Evolutionary conservation across 1,139 yeast genomes (phyloP).

Genomic region (Ogataea hybrid): DNA sequence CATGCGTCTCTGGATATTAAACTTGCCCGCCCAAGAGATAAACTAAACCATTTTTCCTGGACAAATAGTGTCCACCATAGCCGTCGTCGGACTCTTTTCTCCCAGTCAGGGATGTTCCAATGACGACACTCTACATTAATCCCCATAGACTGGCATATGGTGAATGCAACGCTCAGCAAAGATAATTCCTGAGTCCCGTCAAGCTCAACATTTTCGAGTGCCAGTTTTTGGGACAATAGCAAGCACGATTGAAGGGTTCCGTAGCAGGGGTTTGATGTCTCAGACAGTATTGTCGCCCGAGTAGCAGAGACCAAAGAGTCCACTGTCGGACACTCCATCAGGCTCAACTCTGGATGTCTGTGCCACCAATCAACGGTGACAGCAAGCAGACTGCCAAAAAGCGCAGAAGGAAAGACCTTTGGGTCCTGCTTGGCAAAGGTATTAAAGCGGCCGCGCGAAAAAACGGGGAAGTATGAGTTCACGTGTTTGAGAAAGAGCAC

Average conservation of each 20-base stretch:
- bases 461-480: no score
- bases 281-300: not conserved
- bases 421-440: no score
- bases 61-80: conserved; percentile 17
- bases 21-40: conserved; percentile 12
- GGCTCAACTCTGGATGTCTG: not conserved
- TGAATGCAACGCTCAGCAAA: conserved; percentile 5
- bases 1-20: conserved; percentile 13
- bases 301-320: not conserved
- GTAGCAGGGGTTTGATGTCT: not conserved
- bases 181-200: not conserved
- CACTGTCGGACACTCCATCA: not conserved
- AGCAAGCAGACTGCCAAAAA: no score
- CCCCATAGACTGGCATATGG: conserved; percentile 15
- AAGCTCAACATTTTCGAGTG: not conserved
- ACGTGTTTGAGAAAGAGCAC: no score
- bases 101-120: conserved; percentile 16
- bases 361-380: no score
- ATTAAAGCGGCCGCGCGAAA: no score
- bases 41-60: conserved; percentile 17
- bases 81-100: conserved; percentile 14
- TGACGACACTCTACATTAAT: conserved; percentile 11
- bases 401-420: no score
- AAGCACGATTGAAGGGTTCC: not conserved
- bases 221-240: not conserved